phyloP scores from a whole-genome alignment of 129 eudicot genomes.

The Flaveria trinervia region DNA sequence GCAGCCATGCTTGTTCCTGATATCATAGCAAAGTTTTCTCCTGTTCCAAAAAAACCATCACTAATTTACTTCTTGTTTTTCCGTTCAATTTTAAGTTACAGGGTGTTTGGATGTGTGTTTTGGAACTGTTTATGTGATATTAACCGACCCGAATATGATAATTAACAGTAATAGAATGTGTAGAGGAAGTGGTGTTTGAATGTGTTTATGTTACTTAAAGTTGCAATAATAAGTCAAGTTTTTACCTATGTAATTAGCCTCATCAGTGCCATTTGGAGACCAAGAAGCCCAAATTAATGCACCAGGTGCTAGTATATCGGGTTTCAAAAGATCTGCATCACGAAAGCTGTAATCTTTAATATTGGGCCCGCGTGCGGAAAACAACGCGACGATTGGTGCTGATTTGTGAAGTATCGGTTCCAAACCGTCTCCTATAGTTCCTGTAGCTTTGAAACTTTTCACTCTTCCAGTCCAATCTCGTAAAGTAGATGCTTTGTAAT shows the following conservation, averaged over 20 bases:
- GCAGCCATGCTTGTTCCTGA: constrained; percentile 99
- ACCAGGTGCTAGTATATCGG: constrained; percentile 97
- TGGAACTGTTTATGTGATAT: neutral
- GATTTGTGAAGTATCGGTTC: constrained; percentile 84
- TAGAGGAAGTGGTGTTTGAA: neutral
- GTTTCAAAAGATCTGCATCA: constrained; percentile 95
- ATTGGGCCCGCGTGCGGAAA: constrained; percentile 95
- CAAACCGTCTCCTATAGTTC: constrained; percentile 80
- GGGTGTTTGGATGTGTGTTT: constrained; percentile 8
- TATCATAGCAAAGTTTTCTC: constrained; percentile 90
- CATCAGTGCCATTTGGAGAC: constrained; percentile 98
- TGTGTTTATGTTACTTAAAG: neutral
- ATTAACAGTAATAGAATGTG: neutral
- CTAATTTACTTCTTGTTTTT: neutral
- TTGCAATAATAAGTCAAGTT: constrained; percentile 6
- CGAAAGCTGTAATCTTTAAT: constrained; percentile 84
- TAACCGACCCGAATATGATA: neutral
- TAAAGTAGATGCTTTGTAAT: constrained; percentile 74
- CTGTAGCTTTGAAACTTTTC: constrained; percentile 74
- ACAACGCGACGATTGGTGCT: constrained; percentile 91
- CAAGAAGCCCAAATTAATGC: constrained; percentile 98
- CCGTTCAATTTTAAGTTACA: neutral
- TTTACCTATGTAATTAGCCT: constrained; percentile 76
- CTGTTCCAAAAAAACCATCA: constrained; percentile 46
- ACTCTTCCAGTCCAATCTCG: constrained; percentile 98